Percentiles rank a stretch among this genome's conserved stretches.
phyloP scores from a whole-genome alignment of 768 basidiomycete genomes.

The Lentinula sp. region DNA sequence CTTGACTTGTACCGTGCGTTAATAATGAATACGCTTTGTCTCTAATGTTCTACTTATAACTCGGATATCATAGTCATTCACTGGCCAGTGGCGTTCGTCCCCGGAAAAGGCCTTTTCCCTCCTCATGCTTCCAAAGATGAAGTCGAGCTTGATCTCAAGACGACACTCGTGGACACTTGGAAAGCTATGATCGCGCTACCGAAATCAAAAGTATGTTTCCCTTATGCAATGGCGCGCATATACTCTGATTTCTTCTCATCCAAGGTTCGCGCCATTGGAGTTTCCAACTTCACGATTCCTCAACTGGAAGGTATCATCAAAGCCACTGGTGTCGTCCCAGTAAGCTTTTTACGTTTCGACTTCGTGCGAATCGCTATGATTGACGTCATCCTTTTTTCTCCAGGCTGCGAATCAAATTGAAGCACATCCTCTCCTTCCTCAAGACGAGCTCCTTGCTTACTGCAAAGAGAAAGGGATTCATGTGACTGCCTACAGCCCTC shows the following conservation, averaged over 20 bases:
- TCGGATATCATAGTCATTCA: conserved; percentile 51
- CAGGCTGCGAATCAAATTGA: conserved; percentile 76
- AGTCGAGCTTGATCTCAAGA: conserved; percentile 48
- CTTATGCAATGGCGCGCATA: not conserved
- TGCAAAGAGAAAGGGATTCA: conserved; percentile 67
- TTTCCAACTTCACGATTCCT: conserved; percentile 73
- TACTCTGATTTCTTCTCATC: not conserved
- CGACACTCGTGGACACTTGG: conserved; percentile 76
- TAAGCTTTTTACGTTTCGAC: conserved; percentile 21
- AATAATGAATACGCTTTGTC: not conserved
- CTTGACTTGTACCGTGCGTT: conserved; percentile 73
- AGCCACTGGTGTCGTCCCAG: conserved; percentile 70
- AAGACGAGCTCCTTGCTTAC: conserved; percentile 66
- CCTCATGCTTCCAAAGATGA: conserved; percentile 38
- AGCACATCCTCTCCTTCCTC: conserved; percentile 74
- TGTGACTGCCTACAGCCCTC: conserved; percentile 59
- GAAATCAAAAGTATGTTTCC: conserved; percentile 55
- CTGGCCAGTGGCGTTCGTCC: conserved; percentile 70
- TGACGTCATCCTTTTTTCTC: not conserved
- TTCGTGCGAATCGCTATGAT: not conserved
- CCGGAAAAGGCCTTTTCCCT: conserved; percentile 52
- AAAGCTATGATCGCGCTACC: conserved; percentile 69
- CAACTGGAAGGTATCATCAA: conserved; percentile 62
- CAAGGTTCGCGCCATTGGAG: conserved; percentile 66
- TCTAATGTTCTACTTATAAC: not conserved